A percentile compares a stretch with the other conserved stretches of the same genome.
Evolutionary conservation across 345 rosid genomes (phyloP).

Genomic region (Carallia brachiata): DNA sequence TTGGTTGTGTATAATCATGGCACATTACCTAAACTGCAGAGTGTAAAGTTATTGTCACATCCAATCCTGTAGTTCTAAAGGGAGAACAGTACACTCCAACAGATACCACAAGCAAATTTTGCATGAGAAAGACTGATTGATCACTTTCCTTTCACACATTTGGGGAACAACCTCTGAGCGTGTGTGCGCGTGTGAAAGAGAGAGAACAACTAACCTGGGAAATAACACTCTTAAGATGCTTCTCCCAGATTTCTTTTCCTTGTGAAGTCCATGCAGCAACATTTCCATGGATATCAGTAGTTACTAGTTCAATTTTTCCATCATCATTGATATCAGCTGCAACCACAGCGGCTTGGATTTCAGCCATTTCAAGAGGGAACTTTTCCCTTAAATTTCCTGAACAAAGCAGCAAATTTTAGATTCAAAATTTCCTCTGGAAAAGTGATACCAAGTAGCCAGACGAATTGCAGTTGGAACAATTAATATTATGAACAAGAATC

Average conservation of each 20-base stretch:
- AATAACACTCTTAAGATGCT: slow-evolving; percentile 84
- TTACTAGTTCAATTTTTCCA: slow-evolving; percentile 94
- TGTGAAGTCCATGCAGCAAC: slow-evolving; percentile 97
- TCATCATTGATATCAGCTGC: slow-evolving; percentile 99
- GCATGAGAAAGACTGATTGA: too few species aligned
- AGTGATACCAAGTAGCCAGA: slow-evolving; percentile 14
- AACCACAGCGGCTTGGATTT: slow-evolving; percentile 92
- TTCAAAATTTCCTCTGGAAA: slow-evolving; percentile 22
- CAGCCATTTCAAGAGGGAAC: slow-evolving; percentile 98
- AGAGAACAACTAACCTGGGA: slow-evolving; percentile 62
- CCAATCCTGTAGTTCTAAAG: not conserved
- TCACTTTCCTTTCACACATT: too few species aligned
- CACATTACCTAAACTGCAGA: not conserved
- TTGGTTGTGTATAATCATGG: too few species aligned
- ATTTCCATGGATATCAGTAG: slow-evolving; percentile 96
- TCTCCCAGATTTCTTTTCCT: slow-evolving; percentile 89
- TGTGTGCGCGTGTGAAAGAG: too few species aligned
- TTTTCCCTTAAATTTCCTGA: slow-evolving; percentile 78
- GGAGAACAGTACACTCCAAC: not conserved
- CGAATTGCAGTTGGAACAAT: not conserved
- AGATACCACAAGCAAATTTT: not conserved
- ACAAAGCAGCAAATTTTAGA: slow-evolving; percentile 22
- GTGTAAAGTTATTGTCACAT: not conserved
- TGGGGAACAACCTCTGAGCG: too few species aligned
- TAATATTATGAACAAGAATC: not conserved